Base-by-base conservation (phyloP, 2,329 filamentous ascomycete species). In the Exserohilum turcica region DNA sequence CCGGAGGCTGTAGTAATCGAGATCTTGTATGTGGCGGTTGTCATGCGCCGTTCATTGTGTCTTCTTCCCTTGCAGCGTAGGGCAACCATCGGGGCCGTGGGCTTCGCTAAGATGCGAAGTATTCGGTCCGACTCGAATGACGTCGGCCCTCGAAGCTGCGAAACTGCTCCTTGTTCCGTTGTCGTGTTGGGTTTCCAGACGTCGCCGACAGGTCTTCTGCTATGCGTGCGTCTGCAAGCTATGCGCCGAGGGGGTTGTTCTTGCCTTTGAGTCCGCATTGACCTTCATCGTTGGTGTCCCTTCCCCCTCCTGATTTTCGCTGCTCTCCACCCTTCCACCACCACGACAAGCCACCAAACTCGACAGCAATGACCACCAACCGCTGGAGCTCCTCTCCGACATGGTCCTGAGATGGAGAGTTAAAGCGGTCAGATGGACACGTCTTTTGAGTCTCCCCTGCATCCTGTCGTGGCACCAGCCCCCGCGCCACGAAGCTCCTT, bases 91-190 rank as follows among this genome's bases (percentile, higher is more conserved):
- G 39, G 46, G 39, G 40, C 19, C 15, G 28, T 29, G 38, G 36
- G 43, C 29, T 8, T 53, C 50, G 50, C 33, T 38, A 43, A n/a
- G 3, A 37, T 3, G 31, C 44, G 27, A 49, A 49, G 5, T 10
- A 49, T 43, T 49, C 50, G 50, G 50, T 19, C 50, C 50, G 50
- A 53, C 10, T 33, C 32, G 3, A 31, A 18, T 49, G 50, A 53
- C 50, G 50, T 49, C 36, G 27, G 1, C 6, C 28, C 36, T 24
- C 24, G 35, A 19, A 31, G 44, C 44, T 32, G 4, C 28, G 18
- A 21, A 24, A 5, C 19, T 12, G 3, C 16, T n/a, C 21, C 7
- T 29, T 9, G 21, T 38, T 43, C 32, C 12, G 16, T 10, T 32
- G 8, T 33, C 15, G 18, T 43, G 15, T 27, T 8, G 32, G 18